Evolutionary conservation across 768 basidiomycete species (phyloP).

Genomic region (Agrocybe praecox): DNA sequence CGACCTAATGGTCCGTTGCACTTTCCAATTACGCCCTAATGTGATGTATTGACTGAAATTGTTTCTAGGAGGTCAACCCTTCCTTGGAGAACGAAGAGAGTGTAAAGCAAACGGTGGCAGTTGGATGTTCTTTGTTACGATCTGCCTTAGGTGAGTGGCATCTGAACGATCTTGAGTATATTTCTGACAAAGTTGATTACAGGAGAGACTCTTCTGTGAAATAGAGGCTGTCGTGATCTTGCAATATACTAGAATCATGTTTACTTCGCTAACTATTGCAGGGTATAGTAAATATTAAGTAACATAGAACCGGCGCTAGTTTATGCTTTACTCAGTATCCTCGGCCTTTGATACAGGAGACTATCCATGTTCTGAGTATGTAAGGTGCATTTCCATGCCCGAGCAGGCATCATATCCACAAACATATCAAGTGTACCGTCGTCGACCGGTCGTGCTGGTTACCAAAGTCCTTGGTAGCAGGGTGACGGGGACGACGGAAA

Average conservation of each 20-base stretch:
- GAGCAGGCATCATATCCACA: not conserved
- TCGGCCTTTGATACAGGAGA: not conserved
- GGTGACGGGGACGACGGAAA: not conserved
- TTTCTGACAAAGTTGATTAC: slow-evolving; percentile 9
- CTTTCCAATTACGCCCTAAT: slow-evolving; percentile 4
- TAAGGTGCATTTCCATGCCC: not conserved
- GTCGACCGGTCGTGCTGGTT: not conserved
- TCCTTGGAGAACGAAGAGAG: slow-evolving; percentile 75
- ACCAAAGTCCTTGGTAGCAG: not conserved
- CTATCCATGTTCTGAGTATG: not conserved
- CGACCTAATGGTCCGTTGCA: slow-evolving; percentile 82
- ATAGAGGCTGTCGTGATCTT: not conserved
- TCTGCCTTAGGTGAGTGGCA: slow-evolving; percentile 71
- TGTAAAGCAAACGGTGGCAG: slow-evolving; percentile 85
- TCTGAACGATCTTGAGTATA: not conserved
- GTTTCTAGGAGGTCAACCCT: slow-evolving; percentile 92
- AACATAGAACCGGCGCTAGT: no score
- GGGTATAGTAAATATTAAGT: no score
- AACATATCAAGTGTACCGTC: not conserved
- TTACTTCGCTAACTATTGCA: not conserved
- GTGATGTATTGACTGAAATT: slow-evolving; percentile 4
- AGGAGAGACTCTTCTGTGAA: slow-evolving; percentile 49
- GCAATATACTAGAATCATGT: not conserved
- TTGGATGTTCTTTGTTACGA: slow-evolving; percentile 86
- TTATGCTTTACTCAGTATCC: not conserved